A percentile compares a stretch with the other conserved stretches of the same genome.
phyloP scores from a whole-genome alignment of 2,329 filamentous ascomycete genomes.

The Pseudogymnoascus sp. region DNA sequence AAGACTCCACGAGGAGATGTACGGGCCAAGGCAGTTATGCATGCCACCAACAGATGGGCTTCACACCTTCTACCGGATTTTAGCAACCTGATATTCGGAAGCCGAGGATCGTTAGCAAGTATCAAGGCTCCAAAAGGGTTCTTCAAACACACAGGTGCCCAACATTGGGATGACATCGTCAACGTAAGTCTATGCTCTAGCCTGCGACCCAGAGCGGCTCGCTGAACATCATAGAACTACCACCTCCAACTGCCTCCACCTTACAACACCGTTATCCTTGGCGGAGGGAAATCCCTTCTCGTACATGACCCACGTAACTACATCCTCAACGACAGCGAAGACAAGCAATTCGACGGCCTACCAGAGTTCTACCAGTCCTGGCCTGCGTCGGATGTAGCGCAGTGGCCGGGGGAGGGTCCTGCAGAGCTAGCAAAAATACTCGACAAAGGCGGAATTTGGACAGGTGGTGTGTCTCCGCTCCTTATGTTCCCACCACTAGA shows the following conservation, averaged over 20 bases:
- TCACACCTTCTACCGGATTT: background rate
- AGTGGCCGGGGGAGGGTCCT: background rate
- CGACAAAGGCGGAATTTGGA: background rate
- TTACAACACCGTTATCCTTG: constrained; percentile 26
- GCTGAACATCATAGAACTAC: constrained; percentile 22
- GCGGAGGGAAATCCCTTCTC: constrained; percentile 24
- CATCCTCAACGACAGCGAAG: constrained; percentile 22
- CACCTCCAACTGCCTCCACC: constrained; percentile 28
- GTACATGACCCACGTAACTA: constrained; percentile 22
- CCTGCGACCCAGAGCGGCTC: background rate
- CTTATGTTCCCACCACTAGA: background rate
- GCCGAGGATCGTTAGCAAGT: background rate
- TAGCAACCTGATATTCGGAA: background rate
- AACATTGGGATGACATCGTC: background rate
- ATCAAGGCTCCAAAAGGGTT: background rate
- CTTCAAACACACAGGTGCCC: background rate
- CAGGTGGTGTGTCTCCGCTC: background rate
- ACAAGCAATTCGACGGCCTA: constrained; percentile 19
- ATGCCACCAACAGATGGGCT: background rate
- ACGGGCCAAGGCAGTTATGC: background rate
- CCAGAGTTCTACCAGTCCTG: background rate
- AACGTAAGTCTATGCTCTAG: background rate
- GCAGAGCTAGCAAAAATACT: background rate
- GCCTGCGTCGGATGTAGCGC: background rate
- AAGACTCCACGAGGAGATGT: background rate